Conservation (phyloP, 768 basidiomycete genomes). For the Mycena sanguinolenta region DNA sequence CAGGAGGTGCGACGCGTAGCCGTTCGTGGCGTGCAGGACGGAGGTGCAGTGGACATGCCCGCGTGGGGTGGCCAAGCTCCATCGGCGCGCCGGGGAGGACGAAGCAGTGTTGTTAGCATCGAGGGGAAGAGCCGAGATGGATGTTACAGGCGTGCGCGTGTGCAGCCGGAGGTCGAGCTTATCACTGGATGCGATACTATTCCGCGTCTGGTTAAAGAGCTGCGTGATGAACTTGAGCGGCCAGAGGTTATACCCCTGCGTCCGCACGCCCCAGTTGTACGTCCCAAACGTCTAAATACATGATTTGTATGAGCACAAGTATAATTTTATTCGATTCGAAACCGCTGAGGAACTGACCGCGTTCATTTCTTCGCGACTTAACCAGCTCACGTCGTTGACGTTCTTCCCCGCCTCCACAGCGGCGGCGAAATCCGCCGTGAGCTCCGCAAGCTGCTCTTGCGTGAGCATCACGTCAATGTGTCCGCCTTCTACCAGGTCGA, state of each 20-base stretch:
- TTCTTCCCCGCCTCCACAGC: conserved; percentile 29
- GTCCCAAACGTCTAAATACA: conserved; percentile 59
- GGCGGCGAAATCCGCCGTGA: conserved; percentile 9
- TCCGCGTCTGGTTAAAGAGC: conserved; percentile 59
- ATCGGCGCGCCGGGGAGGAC: conserved; percentile 48
- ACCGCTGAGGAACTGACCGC: conserved; percentile 17
- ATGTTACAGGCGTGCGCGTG: conserved; percentile 80
- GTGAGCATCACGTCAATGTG: conserved; percentile 29
- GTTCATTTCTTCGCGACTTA: conserved; percentile 32
- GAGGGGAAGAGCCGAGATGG: conserved; percentile 56
- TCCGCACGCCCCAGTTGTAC: conserved; percentile 64
- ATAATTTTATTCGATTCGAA: too few relatives aligned
- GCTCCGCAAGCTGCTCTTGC: neutral
- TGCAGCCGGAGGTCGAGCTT: conserved; percentile 67
- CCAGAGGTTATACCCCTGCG: conserved; percentile 78
- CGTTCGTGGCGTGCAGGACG: conserved; percentile 91
- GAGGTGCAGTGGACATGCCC: conserved; percentile 72
- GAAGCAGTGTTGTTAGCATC: neutral
- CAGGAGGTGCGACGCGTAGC: conserved; percentile 81
- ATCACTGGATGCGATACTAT: conserved; percentile 38
- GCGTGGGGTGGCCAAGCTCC: conserved; percentile 74
- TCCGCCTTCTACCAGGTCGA: conserved; percentile 35
- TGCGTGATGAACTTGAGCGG: conserved; percentile 83
- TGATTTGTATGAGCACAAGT: too few relatives aligned
- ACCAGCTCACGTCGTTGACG: conserved; percentile 27